Percentiles rank a stretch among this genome's conserved stretches.
Evolutionary conservation across 1,284 basidiomycete genomes (phyloP).

Genomic region (Heterobasidion occidentale): DNA sequence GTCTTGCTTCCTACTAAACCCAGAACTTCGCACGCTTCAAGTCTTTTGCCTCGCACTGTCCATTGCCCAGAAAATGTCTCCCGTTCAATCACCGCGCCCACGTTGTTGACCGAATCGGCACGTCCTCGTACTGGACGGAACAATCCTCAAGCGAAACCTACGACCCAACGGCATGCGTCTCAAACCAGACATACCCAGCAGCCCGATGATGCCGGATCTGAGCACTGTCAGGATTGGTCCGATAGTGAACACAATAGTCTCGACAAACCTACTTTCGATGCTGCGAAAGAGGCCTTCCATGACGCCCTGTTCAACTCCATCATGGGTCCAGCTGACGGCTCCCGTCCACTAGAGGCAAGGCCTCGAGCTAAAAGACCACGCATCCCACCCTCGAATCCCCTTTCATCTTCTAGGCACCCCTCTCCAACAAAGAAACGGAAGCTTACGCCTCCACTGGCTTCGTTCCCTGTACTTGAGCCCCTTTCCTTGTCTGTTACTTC

Average conservation of each 20-base stretch:
- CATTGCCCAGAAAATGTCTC: too few species aligned
- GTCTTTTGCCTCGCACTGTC: neutral
- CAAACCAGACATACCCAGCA: neutral
- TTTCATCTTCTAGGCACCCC: neutral
- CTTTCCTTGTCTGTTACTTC: neutral
- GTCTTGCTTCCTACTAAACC: neutral
- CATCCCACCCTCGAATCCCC: neutral
- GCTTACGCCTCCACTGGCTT: neutral
- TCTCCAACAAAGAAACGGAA: neutral
- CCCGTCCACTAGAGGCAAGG: neutral
- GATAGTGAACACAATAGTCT: neutral
- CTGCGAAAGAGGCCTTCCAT: neutral
- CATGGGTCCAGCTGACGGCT: neutral
- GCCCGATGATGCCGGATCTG: neutral
- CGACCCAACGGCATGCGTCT: neutral
- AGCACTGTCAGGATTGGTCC: neutral
- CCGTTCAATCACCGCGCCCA: neutral
- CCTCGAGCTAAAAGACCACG: neutral
- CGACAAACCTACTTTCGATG: neutral
- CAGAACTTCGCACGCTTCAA: neutral
- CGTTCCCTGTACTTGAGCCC: neutral
- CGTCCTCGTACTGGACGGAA: neutral
- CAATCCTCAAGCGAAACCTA: neutral
- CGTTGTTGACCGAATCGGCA: neutral
- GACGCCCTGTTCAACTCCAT: neutral